phyloP scores from a whole-genome alignment of 306 rosid genomes.

The Vigna hirtella region DNA sequence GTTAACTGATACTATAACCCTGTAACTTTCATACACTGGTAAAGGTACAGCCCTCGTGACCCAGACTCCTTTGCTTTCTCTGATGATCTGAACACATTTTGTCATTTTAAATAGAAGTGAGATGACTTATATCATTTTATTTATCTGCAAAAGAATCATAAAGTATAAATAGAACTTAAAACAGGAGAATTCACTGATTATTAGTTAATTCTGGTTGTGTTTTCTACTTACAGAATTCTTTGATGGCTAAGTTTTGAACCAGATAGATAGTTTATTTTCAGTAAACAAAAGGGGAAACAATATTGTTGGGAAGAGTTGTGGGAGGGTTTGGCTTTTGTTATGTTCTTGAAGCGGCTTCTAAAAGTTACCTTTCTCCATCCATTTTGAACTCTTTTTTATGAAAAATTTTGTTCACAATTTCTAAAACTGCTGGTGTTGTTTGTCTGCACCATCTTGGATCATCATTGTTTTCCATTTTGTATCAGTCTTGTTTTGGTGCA shows the following conservation, averaged over 20 bases:
- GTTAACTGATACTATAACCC: background rate
- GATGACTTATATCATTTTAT: background rate
- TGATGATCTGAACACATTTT: constrained; percentile 9
- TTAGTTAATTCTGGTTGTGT: constrained; percentile 1
- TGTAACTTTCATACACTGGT: background rate
- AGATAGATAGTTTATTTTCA: background rate
- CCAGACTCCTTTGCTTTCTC: background rate
- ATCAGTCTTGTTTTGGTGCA: constrained; percentile 7
- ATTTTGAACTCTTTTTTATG: background rate
- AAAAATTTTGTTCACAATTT: constrained; percentile 3
- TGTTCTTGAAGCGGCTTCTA: constrained; percentile 17
- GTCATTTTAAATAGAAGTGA: constrained; percentile 17
- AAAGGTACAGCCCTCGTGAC: background rate
- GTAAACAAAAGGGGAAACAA: background rate
- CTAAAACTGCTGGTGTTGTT: background rate
- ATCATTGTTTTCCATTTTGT: constrained; percentile 16
- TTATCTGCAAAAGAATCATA: constrained; percentile 6
- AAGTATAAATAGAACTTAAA: background rate
- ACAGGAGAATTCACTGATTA: background rate
- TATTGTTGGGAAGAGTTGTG: background rate
- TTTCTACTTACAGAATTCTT: background rate
- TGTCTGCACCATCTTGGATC: constrained; percentile 14
- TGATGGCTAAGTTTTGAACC: constrained; percentile 16
- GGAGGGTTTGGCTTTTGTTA: constrained; percentile 7
- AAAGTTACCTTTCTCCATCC: background rate